These are phyloP conservation scores for Pleurotus djamor DNA, from an alignment of 768 basidiomycete species.

Conservation along the genomic window DNA sequence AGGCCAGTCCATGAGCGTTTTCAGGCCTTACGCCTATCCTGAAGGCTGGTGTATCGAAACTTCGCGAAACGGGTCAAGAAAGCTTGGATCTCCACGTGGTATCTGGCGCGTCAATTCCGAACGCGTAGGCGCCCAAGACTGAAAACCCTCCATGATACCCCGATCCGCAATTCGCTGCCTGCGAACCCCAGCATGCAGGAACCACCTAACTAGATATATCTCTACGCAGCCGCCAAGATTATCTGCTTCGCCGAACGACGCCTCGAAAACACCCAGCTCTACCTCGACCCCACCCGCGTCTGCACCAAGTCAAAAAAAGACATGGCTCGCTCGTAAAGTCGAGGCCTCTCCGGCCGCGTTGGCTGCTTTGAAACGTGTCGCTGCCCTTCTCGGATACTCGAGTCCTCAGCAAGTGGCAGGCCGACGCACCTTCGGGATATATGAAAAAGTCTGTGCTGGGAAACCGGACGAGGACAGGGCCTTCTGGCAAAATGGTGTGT, in stretches of 20 bases:
- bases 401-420: slow-evolving; percentile 62
- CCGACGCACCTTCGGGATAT: slow-evolving; percentile 53
- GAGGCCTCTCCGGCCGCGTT: slow-evolving; percentile 45
- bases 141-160: slow-evolving; percentile 1
- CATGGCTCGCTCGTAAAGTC: slow-evolving; percentile 57
- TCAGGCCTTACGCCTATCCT: too few relatives aligned
- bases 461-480: slow-evolving; percentile 55
- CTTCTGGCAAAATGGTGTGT: slow-evolving; percentile 65
- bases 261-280: neutral
- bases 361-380: slow-evolving; percentile 43
- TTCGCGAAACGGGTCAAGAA: neutral
- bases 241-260: neutral
- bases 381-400: slow-evolving; percentile 55
- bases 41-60: too few relatives aligned
- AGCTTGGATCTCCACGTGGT: neutral
- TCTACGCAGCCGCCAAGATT: neutral
- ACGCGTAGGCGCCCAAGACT: neutral
- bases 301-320: slow-evolving; percentile 22
- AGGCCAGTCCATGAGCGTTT: too few relatives aligned
- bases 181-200: neutral
- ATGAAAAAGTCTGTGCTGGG: slow-evolving; percentile 52
- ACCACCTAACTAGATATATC: neutral
- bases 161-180: neutral
- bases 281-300: neutral
- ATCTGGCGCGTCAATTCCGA: neutral